Conservation (phyloP, 2,329 filamentous ascomycete species). For the Calonectria henricotiae region DNA sequence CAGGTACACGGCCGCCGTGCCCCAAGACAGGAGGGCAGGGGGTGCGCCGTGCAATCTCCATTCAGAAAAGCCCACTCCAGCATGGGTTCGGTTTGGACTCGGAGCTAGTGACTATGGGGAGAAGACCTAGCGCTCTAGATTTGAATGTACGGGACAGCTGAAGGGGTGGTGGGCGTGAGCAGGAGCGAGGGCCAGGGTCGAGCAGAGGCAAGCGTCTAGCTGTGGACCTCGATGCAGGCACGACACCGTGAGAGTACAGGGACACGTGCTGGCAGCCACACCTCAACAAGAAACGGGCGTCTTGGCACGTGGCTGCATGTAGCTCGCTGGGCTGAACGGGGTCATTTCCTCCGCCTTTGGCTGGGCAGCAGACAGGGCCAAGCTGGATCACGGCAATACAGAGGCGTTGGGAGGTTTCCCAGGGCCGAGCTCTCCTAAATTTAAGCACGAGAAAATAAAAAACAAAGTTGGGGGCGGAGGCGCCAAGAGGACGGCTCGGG, state of each 20-base stretch:
- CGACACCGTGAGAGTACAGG: not conserved
- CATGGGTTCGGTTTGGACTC: too few species aligned
- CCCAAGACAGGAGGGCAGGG: not conserved
- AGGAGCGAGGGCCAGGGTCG: not conserved
- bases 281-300: not conserved
- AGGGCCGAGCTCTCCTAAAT: not conserved
- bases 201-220: not conserved
- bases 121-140: too few species aligned
- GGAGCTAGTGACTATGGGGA: too few species aligned
- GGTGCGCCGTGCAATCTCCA: conserved; percentile 1
- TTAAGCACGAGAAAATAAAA: not conserved
- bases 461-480: too few species aligned
- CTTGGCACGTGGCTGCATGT: not conserved
- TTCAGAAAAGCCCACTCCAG: too few species aligned
- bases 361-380: too few species aligned
- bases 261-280: not conserved
- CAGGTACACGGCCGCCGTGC: not conserved
- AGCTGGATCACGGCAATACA: too few species aligned
- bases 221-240: not conserved
- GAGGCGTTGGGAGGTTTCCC: too few species aligned
- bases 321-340: not conserved
- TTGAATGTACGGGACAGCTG: too few species aligned
- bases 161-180: too few species aligned
- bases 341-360: too few species aligned
- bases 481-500: too few species aligned